Percentiles rank a stretch among this genome's conserved stretches.
Evolutionary conservation across 495 filamentous ascomycete genomes (phyloP).

Genomic region (Hypoxylon fuscum): DNA sequence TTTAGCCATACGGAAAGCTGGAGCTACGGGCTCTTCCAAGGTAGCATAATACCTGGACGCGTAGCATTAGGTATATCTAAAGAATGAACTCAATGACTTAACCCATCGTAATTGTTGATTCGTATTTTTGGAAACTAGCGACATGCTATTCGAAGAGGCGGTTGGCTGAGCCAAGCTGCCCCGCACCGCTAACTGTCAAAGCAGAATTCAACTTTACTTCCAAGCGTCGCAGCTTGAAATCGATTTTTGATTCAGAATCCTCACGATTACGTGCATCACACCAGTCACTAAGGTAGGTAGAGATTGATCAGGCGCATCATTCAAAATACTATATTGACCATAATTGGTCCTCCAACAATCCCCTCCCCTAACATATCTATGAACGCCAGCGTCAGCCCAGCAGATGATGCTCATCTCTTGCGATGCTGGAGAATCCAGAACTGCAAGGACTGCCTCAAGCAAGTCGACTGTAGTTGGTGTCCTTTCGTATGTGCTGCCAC

Average conservation of each 20-base stretch:
- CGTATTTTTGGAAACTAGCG: background rate
- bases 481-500: conserved; percentile 57
- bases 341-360: too few species aligned
- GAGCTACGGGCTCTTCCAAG: conserved; percentile 10
- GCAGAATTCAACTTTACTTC: too few species aligned
- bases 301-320: too few species aligned
- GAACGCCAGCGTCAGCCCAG: conserved; percentile 11
- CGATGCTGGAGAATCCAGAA: conserved; percentile 59
- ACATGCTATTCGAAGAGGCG: too few species aligned
- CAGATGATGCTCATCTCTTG: conserved; percentile 46
- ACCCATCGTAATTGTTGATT: background rate
- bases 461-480: conserved; percentile 59
- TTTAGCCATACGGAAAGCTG: background rate
- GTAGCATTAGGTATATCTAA: conserved; percentile 12
- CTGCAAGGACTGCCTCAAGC: conserved; percentile 53
- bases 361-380: too few species aligned
- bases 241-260: too few species aligned
- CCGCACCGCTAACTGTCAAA: too few species aligned
- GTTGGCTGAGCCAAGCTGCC: too few species aligned
- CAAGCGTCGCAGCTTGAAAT: too few species aligned
- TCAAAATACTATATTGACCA: too few species aligned
- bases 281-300: too few species aligned
- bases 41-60: conserved; percentile 20
- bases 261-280: too few species aligned
- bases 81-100: conserved; percentile 14